phyloP scores from a whole-genome alignment of 2,329 filamentous ascomycete species.

The Chaetomium strumarium region DNA sequence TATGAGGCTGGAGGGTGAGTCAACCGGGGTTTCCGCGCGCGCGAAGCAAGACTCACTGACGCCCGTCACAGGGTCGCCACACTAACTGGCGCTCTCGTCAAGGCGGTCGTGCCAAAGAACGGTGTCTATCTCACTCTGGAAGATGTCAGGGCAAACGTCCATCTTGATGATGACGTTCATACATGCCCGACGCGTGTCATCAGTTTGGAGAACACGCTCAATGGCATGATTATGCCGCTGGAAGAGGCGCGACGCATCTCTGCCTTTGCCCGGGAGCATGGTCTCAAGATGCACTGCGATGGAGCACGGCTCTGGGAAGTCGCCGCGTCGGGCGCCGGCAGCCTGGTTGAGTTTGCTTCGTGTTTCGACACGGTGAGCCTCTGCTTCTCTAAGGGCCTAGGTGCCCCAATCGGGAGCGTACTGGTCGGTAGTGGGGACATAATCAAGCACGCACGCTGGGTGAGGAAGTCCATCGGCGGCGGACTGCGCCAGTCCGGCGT shows the following conservation, averaged over 20 bases:
- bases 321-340: conserved; percentile 38
- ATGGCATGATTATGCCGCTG: conserved; percentile 72
- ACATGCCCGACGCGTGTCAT: conserved; percentile 75
- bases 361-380: conserved; percentile 54
- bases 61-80: conserved; percentile 56
- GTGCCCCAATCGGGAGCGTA: conserved; percentile 46
- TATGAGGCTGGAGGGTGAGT: conserved; percentile 57
- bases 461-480: conserved; percentile 75
- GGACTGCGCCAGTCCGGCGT: conserved; percentile 72
- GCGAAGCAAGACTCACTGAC: conserved; percentile 6
- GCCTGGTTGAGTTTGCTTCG: conserved; percentile 36
- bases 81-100: conserved; percentile 65
- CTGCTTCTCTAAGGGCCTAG: conserved; percentile 49
- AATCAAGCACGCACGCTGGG: conserved; percentile 64
- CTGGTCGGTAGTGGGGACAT: conserved; percentile 43
- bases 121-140: conserved; percentile 68
- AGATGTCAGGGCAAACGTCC: conserved; percentile 62
- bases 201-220: conserved; percentile 78
- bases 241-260: conserved; percentile 63
- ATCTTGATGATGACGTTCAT: conserved; percentile 66
- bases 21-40: not conserved
- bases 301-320: conserved; percentile 49
- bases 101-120: conserved; percentile 62
- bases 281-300: conserved; percentile 44
- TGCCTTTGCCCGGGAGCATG: conserved; percentile 55